These are phyloP conservation scores for Populus hybrid DNA, from an alignment of 441 rosid genomes.

Conservation along the genomic window DNA sequence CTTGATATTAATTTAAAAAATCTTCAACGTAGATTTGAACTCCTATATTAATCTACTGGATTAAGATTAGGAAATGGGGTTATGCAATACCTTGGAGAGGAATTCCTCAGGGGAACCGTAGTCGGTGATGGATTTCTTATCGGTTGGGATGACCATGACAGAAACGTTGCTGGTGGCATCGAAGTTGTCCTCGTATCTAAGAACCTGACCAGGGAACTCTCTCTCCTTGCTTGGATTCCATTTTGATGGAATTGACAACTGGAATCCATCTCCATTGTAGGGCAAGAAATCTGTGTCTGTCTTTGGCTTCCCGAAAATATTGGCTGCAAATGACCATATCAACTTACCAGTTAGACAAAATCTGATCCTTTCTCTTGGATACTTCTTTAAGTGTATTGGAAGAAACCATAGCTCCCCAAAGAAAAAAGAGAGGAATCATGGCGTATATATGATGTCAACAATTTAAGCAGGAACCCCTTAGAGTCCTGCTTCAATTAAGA, in stretches of 20 bases:
- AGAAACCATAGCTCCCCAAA: too few species aligned
- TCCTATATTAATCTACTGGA: not conserved
- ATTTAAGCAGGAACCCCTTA: too few species aligned
- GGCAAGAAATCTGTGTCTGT: constrained; percentile 74
- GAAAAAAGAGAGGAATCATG: too few species aligned
- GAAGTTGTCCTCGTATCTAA: constrained; percentile 91
- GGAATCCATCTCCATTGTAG: constrained; percentile 80
- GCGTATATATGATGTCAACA: too few species aligned
- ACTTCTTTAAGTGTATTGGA: too few species aligned
- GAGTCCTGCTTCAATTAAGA: too few species aligned
- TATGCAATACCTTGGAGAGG: constrained; percentile 53
- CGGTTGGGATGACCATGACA: constrained; percentile 79
- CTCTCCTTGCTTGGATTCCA: constrained; percentile 96
- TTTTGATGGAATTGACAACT: constrained; percentile 68
- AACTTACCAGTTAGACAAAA: not conserved
- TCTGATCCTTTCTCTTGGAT: not conserved
- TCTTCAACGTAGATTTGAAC: not conserved
- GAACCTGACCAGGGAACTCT: constrained; percentile 91
- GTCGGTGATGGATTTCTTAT: constrained; percentile 87
- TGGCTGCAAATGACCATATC: constrained; percentile 48
- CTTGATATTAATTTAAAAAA: not conserved
- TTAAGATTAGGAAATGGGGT: not conserved
- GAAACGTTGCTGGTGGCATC: constrained; percentile 65
- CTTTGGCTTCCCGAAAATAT: constrained; percentile 94
- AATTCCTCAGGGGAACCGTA: constrained; percentile 82